Conservation (phyloP, 768 basidiomycete genomes). For the Mycena olivaceomarginata region DNA sequence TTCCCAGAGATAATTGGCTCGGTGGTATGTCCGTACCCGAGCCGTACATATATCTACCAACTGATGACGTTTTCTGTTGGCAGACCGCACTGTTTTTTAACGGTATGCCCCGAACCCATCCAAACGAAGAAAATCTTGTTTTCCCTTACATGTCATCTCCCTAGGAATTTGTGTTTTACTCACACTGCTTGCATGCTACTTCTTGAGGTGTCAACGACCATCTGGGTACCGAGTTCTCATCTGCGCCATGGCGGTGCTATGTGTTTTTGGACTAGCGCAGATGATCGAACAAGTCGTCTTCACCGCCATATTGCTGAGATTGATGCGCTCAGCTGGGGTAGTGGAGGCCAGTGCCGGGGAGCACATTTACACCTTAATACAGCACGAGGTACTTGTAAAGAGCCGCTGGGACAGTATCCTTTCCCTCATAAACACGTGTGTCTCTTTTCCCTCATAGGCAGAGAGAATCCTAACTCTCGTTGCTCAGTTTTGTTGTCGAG, state of each 20-base stretch:
- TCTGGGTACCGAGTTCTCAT: neutral
- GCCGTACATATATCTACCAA: too few species aligned
- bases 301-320: neutral
- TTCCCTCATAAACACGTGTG: slow-evolving; percentile 1
- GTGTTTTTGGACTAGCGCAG: neutral
- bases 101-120: neutral
- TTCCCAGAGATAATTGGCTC: slow-evolving; percentile 11
- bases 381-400: neutral
- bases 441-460: neutral
- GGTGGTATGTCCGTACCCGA: neutral
- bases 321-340: neutral
- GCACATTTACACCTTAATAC: neutral
- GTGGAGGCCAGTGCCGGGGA: neutral
- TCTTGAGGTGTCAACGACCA: neutral
- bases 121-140: too few species aligned
- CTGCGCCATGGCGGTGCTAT: neutral
- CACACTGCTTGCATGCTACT: neutral
- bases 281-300: slow-evolving; percentile 6
- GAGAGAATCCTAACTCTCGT: neutral
- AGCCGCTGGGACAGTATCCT: neutral
- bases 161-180: slow-evolving; percentile 21
- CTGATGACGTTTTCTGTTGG: neutral
- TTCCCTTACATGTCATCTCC: neutral
- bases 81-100: neutral
- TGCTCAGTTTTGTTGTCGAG: slow-evolving; percentile 4